Conservation (phyloP, 768 basidiomycete species). For the Baorangia bicolor region DNA sequence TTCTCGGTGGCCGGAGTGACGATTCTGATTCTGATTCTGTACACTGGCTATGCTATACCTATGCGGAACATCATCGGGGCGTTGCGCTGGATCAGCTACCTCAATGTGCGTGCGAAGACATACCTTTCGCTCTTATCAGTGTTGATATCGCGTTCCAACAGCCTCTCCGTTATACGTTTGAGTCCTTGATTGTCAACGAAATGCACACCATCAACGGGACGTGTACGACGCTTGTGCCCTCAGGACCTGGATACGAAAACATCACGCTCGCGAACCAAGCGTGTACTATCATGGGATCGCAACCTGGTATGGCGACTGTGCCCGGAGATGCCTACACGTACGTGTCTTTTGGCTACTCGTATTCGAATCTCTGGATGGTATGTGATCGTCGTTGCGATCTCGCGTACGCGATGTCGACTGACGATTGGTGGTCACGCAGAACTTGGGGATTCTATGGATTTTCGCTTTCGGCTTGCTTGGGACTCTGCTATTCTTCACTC, state of each 20-base stretch:
- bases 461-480: conserved; percentile 42
- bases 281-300: conserved; percentile 43
- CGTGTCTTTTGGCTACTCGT: conserved; percentile 29
- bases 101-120: conserved; percentile 33
- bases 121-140: conserved; percentile 32
- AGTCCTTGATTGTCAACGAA: conserved; percentile 46
- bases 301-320: conserved; percentile 40
- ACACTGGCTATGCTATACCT: conserved; percentile 42
- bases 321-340: conserved; percentile 41
- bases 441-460: conserved; percentile 44
- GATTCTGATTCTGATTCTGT: conserved; percentile 41
- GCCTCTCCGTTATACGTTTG: conserved; percentile 31
- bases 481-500: conserved; percentile 37
- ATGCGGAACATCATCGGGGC: conserved; percentile 1
- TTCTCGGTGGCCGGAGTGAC: conserved; percentile 31
- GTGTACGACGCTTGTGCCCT: conserved; percentile 33
- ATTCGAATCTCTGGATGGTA: conserved; percentile 36
- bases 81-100: conserved; percentile 19
- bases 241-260: conserved; percentile 36
- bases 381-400: conserved; percentile 21
- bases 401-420: background rate
- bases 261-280: conserved; percentile 37
- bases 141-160: conserved; percentile 30
- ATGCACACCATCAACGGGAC: conserved; percentile 40
- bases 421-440: conserved; percentile 19